phyloP scores from a whole-genome alignment of 495 filamentous ascomycete genomes.

The Neurospora sp. region DNA sequence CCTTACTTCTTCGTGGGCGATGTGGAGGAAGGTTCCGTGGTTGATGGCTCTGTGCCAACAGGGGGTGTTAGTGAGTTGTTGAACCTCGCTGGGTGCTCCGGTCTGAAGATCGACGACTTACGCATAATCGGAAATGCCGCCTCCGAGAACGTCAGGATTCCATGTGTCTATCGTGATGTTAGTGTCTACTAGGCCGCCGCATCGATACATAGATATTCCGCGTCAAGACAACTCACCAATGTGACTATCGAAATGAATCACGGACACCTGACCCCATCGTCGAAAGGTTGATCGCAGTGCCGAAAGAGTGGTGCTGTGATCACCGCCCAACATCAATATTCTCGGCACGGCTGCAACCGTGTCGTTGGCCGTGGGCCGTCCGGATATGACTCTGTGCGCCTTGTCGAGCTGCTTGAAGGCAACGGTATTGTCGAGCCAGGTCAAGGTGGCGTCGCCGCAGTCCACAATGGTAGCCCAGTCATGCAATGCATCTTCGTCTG shows the following conservation, averaged over 20 bases:
- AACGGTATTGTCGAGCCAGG: constrained; percentile 58
- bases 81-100: neutral
- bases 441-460: constrained; percentile 68
- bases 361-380: constrained; percentile 23
- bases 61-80: neutral
- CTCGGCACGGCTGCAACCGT: constrained; percentile 28
- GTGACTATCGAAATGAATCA: constrained; percentile 68
- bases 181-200: neutral
- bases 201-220: neutral
- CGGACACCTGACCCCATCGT: constrained; percentile 56
- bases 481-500: constrained; percentile 1
- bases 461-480: constrained; percentile 43
- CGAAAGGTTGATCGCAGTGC: constrained; percentile 54
- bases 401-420: constrained; percentile 67
- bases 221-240: constrained; percentile 28
- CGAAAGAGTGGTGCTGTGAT: constrained; percentile 53
- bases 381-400: constrained; percentile 35
- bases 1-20: constrained; percentile 33
- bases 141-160: constrained; percentile 50
- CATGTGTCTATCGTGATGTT: constrained; percentile 51
- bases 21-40: constrained; percentile 61
- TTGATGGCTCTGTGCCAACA: constrained; percentile 51
- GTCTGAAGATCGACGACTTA: constrained; percentile 10
- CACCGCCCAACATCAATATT: constrained; percentile 61
- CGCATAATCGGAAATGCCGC: constrained; percentile 34